Base-by-base conservation (phyloP, 352 stramenopile genomes). In the Phytophthora sp. region DNA sequence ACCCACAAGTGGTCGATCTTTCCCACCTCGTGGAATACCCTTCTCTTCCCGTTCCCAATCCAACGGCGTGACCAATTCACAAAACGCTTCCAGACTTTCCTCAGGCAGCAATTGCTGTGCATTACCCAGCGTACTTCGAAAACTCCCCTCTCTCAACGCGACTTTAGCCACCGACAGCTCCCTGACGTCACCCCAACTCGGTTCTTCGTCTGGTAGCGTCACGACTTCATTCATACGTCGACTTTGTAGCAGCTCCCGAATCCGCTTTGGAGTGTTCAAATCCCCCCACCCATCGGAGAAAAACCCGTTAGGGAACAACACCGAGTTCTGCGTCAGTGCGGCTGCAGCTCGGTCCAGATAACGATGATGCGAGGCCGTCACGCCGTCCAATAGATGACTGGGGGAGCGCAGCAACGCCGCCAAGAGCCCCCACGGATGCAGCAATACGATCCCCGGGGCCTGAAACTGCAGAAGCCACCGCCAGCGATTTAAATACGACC, bases 201-300 rank as follows among this genome's bases (percentile, higher is more conserved):
- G 51, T 35, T 88, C 79, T 2, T 35, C 45, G 0, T 53, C 29
- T 4, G 35, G 16, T 12, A 92, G 76, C 36, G 50, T 41, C 26
- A 76, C 73, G 6, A 91, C 66, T n/a, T 88, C 73, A 49, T 59
- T 74, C 80, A 90, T 91, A 23, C 76, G 78, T 63, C 82, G 72
- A 71, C 80, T 89, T 64, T 88, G 72, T 12, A 91, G 62, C 45
- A 91, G 53, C 51, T 82, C 70, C 6, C 66, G 74, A 16, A 94
- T 75, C 3, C 84, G 76, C 56, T 57, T 62, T 7, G 82, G 77
- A 12, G 84, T 89, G 51, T 79, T 83, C 35, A 92, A 66, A 55
- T 94, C 86, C 7, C 85, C 86, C 86, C 86, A 94, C 0, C 83
- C 86, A 49, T 94, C 86, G 23, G 79, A 86, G 67, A 94, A 94